Evolutionary conservation across 225 moss, liverwort and hornwort genomes (phyloP).

Genomic region (Marchantia polymorpha): DNA sequence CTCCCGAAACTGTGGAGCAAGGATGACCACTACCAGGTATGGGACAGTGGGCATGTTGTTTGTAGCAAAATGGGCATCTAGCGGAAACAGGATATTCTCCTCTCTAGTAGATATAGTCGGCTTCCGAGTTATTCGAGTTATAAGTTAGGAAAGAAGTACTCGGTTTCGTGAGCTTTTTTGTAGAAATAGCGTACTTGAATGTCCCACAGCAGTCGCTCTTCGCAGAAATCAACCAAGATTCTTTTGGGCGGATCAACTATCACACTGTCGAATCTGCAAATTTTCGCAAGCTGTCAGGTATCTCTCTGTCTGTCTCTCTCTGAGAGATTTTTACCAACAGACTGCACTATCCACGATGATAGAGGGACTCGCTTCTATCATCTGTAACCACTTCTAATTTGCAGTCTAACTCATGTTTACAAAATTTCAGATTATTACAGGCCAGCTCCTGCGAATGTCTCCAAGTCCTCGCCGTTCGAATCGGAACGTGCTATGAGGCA

Average conservation of each 20-base stretch:
- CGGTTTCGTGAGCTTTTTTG: too few species aligned
- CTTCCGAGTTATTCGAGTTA: too few species aligned
- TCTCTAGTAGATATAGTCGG: too few species aligned
- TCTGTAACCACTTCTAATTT: too few species aligned
- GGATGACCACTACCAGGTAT: neutral
- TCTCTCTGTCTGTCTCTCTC: neutral
- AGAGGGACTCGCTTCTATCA: too few species aligned
- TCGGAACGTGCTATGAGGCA: constrained; percentile 31
- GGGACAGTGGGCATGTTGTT: too few species aligned
- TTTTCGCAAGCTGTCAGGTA: neutral
- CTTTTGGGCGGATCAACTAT: constrained; percentile 13
- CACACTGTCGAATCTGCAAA: constrained; percentile 28
- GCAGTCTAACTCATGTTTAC: neutral
- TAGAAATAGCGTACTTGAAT: constrained; percentile 1
- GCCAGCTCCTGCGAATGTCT: constrained; percentile 34
- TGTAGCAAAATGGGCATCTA: too few species aligned
- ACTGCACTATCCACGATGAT: neutral
- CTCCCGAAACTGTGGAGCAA: constrained; percentile 22
- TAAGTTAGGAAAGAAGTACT: too few species aligned
- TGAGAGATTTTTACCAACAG: neutral
- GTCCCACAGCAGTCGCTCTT: constrained; percentile 33
- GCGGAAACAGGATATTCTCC: too few species aligned
- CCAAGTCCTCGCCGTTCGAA: constrained; percentile 35
- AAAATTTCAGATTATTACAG: constrained; percentile 10
- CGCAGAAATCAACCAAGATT: constrained; percentile 23